Conservation (phyloP, 768 basidiomycete species). For the Podaxis sp. region DNA sequence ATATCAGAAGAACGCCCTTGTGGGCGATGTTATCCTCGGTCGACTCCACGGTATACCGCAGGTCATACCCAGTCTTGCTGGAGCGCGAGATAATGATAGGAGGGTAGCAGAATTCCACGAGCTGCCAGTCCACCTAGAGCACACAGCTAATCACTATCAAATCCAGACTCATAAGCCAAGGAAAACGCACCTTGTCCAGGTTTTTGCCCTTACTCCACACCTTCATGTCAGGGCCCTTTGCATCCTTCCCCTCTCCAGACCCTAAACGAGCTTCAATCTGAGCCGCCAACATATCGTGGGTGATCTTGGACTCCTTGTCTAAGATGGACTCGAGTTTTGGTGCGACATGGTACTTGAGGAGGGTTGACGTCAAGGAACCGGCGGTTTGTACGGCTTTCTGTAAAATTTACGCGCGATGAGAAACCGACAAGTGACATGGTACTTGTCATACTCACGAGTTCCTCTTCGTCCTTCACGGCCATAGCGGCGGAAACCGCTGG, state of each 20-base stretch:
- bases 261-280: conserved; percentile 89
- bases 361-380: conserved; percentile 77
- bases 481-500: conserved; percentile 75
- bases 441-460: conserved; percentile 60
- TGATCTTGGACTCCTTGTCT: conserved; percentile 87
- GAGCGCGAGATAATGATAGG: conserved; percentile 96
- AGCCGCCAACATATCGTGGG: conserved; percentile 82
- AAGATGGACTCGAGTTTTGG: conserved; percentile 87
- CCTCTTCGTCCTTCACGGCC: conserved; percentile 89
- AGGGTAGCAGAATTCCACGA: conserved; percentile 90
- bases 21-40: conserved; percentile 79
- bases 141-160: conserved; percentile 1
- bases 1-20: conserved; percentile 85
- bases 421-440: neutral
- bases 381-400: conserved; percentile 82
- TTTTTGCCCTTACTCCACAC: conserved; percentile 84
- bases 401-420: neutral
- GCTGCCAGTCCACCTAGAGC: conserved; percentile 80
- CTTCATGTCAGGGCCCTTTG: conserved; percentile 88
- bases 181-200: conserved; percentile 63
- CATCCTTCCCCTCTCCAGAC: conserved; percentile 73
- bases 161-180: conserved; percentile 5
- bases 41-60: conserved; percentile 85
- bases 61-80: conserved; percentile 80
- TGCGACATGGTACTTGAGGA: conserved; percentile 84